phyloP scores from a whole-genome alignment of 768 basidiomycete species.

The Fomitopsis pulvina region DNA sequence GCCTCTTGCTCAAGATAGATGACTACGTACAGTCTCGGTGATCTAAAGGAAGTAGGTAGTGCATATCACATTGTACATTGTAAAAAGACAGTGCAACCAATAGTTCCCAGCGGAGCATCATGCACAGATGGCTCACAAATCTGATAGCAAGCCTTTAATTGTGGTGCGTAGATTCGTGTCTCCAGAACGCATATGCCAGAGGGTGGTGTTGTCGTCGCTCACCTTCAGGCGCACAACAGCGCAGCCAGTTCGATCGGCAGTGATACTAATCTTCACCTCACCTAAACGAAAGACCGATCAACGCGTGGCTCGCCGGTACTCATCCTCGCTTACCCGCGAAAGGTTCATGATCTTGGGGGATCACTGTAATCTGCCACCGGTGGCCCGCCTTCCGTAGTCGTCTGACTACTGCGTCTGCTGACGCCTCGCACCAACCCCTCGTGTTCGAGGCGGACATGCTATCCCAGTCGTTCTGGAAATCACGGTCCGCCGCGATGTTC shows the following conservation, averaged over 20 bases:
- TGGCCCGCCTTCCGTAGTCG: constrained; percentile 39
- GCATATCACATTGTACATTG: constrained; percentile 8
- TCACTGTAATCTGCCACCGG: constrained; percentile 39
- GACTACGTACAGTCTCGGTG: constrained; percentile 81
- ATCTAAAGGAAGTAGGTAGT: neutral
- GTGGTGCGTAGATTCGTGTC: constrained; percentile 35
- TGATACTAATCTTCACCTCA: constrained; percentile 51
- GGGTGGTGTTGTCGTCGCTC: constrained; percentile 58
- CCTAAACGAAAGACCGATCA: constrained; percentile 32
- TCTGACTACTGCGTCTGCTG: constrained; percentile 48
- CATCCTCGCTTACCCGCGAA: constrained; percentile 44
- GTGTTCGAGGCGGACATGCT: constrained; percentile 31
- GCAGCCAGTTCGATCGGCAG: neutral
- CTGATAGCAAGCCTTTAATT: constrained; percentile 38
- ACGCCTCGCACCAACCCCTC: constrained; percentile 65
- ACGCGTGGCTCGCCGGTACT: neutral
- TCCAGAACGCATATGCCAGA: constrained; percentile 62
- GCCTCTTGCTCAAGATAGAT: constrained; percentile 91
- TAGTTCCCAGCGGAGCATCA: too few species aligned
- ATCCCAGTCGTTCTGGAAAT: constrained; percentile 58
- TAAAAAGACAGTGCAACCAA: neutral
- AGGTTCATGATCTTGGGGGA: constrained; percentile 47
- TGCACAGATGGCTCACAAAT: neutral
- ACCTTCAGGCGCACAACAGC: constrained; percentile 53
- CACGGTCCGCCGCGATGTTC: constrained; percentile 18